A percentile compares a stretch with the other conserved stretches of the same genome.
These are phyloP conservation scores for Sphaerobolus stellatus DNA, from an alignment of 1,284 basidiomycete species.

Conservation along the genomic window DNA sequence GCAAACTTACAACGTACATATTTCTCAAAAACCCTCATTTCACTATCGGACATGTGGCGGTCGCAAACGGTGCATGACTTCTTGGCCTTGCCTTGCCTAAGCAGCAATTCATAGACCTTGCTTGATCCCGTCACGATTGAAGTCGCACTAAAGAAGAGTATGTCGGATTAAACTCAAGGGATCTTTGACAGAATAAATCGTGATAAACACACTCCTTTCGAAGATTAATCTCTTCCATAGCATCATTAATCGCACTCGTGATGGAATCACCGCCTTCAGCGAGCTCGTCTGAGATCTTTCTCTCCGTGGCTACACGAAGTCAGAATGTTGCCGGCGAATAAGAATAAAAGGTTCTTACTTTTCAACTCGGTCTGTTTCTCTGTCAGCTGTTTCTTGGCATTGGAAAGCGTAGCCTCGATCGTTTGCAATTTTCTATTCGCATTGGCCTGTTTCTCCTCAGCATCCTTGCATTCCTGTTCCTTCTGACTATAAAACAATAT, in stretches of 20 bases:
- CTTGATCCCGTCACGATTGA: slow-evolving; percentile 40
- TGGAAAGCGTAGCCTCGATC: slow-evolving; percentile 59
- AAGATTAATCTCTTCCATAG: slow-evolving; percentile 51
- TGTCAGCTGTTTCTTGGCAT: slow-evolving; percentile 59
- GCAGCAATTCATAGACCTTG: slow-evolving; percentile 63
- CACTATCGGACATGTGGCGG: slow-evolving; percentile 62
- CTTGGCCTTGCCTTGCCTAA: slow-evolving; percentile 60
- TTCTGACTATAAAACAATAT: slow-evolving; percentile 50
- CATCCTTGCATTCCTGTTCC: slow-evolving; percentile 58
- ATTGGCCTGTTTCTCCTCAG: slow-evolving; percentile 50
- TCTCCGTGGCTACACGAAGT: slow-evolving; percentile 50
- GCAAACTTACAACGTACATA: slow-evolving; percentile 46
- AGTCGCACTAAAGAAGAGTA: slow-evolving; percentile 23
- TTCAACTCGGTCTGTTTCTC: slow-evolving; percentile 63
- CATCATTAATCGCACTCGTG: slow-evolving; percentile 58
- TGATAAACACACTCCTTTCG: slow-evolving; percentile 59
- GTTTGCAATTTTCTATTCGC: slow-evolving; percentile 60
- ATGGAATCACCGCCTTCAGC: slow-evolving; percentile 39
- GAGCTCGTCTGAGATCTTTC: slow-evolving; percentile 50
- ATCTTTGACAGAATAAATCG: not conserved
- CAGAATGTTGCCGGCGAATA: not conserved
- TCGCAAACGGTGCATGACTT: slow-evolving; percentile 79
- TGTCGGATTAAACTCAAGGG: not conserved
- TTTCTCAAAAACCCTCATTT: slow-evolving; percentile 64
- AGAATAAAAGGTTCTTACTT: slow-evolving; percentile 39